Evolutionary conservation across 75 land plant species (phyloP).

Genomic region (Sequoiadendron giganteum): DNA sequence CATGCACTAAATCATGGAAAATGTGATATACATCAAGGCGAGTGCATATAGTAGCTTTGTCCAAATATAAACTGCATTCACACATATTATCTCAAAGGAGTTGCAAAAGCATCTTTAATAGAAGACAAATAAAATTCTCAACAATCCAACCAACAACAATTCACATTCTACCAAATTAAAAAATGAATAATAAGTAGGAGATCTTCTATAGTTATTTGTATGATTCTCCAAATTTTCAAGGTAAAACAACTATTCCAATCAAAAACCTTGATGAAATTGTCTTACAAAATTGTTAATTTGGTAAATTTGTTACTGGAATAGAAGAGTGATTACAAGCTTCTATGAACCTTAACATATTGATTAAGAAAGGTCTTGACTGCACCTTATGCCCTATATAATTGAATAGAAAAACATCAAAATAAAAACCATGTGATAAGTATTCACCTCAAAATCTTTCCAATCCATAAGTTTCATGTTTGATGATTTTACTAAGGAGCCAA

Average conservation of each 20-base stretch:
- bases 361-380: neutral
- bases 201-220: neutral
- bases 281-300: neutral
- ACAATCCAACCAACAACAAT: neutral
- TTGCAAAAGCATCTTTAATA: neutral
- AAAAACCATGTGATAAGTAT: neutral
- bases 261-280: too few species aligned
- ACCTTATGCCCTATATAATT: neutral
- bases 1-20: too few species aligned
- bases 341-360: neutral
- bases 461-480: constrained; percentile 86
- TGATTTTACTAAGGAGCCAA: constrained; percentile 76
- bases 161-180: neutral
- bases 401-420: neutral
- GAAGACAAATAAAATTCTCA: neutral
- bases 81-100: neutral
- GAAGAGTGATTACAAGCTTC: neutral
- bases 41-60: neutral
- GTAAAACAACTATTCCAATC: neutral
- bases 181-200: neutral
- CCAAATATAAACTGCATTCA: neutral
- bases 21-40: neutral
- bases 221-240: neutral
- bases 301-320: neutral
- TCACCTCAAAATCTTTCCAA: constrained; percentile 91